Conservation (phyloP, 805 yeast species). For the Yamadazyma philogaea region DNA sequence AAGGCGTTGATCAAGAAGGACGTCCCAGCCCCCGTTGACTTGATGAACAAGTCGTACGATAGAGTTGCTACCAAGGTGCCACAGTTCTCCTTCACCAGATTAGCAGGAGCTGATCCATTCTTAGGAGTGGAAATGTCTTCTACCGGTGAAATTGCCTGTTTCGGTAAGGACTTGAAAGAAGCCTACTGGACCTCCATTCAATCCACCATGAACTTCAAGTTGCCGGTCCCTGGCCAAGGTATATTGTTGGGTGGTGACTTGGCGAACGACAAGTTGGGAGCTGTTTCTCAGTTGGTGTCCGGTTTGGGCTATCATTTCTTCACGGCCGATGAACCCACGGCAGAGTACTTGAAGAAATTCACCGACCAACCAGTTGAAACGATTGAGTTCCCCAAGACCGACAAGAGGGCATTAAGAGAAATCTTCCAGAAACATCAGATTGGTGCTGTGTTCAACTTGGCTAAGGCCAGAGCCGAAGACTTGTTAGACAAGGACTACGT, state of each 20-base stretch:
- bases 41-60: constrained; percentile 71
- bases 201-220: constrained; percentile 93
- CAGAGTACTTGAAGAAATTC: constrained; percentile 58
- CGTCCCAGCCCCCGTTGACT: constrained; percentile 75
- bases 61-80: constrained; percentile 97
- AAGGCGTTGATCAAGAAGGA: constrained; percentile 65
- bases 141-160: constrained; percentile 84
- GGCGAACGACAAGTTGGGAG: constrained; percentile 63
- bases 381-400: constrained; percentile 89
- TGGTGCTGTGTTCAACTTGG: constrained; percentile 87
- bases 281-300: constrained; percentile 66
- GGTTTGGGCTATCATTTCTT: constrained; percentile 79
- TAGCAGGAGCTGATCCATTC: constrained; percentile 97
- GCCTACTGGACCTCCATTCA: constrained; percentile 98
- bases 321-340: constrained; percentile 71
- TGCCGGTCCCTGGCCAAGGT: constrained; percentile 89
- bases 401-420: constrained; percentile 90
- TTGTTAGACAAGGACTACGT: constrained; percentile 87
- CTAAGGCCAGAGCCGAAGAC: constrained; percentile 82
- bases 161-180: constrained; percentile 79
- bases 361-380: constrained; percentile 50
- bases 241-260: constrained; percentile 93
- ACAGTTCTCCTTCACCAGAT: constrained; percentile 93
- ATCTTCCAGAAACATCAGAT: constrained; percentile 85
- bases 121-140: constrained; percentile 99